Conservation (phyloP, 2,329 filamentous ascomycete species). For the Aspergillus ochraceoroseus region DNA sequence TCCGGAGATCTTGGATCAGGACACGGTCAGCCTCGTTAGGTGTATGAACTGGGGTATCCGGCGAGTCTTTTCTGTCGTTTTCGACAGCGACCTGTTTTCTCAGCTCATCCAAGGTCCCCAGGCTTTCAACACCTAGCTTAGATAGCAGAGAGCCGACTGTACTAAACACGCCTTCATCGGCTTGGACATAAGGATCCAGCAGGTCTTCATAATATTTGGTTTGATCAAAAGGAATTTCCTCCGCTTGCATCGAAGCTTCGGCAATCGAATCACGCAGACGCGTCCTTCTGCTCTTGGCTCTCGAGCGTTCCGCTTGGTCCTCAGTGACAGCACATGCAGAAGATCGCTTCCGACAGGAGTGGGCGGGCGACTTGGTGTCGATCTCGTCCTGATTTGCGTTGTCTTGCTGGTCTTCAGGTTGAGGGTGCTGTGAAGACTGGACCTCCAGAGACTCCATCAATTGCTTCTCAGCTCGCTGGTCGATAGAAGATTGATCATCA, state of each 20-base stretch:
- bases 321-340: conserved; percentile 56
- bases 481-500: conserved; percentile 34
- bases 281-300: conserved; percentile 57
- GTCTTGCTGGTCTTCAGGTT: conserved; percentile 22
- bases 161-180: conserved; percentile 56
- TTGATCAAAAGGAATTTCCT: conserved; percentile 49
- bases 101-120: conserved; percentile 42
- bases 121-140: conserved; percentile 47
- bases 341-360: conserved; percentile 54
- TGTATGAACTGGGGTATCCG: conserved; percentile 15
- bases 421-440: conserved; percentile 25
- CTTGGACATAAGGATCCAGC: conserved; percentile 50
- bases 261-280: conserved; percentile 55
- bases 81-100: conserved; percentile 27
- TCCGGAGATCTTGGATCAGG: conserved; percentile 45
- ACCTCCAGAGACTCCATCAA: conserved; percentile 36
- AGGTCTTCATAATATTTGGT: conserved; percentile 53
- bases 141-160: conserved; percentile 51
- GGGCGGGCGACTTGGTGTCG: conserved; percentile 35
- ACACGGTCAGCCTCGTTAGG: conserved; percentile 24
- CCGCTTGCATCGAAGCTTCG: conserved; percentile 44
- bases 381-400: conserved; percentile 25
- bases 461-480: conserved; percentile 37
- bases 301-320: conserved; percentile 53
- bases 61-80: conserved; percentile 18